Evolutionary conservation across 805 yeast species (phyloP), one percentile per base, ranked within the genome.

Genomic region (Metschnikowia continentalis): DNA sequence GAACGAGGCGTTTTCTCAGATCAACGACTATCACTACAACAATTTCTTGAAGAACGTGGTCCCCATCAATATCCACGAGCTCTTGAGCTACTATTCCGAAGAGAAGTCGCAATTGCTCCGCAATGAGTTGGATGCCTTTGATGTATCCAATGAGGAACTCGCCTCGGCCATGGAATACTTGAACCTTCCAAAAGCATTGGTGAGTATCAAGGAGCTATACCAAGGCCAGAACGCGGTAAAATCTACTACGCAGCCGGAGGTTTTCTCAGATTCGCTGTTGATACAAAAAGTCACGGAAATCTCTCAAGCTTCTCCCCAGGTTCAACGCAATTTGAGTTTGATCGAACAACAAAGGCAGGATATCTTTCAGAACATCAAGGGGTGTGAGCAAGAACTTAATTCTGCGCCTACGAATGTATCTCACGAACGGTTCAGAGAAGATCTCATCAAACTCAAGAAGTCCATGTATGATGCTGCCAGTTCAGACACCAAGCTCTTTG

Each of bases 41-140:
- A 85, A 83, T 54, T 74, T 92, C 42, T 89, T 89, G 66, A 85
- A 79, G 45, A 85, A 84, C 54, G 87, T 92, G 19, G 82, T 94
- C 5, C 98, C 98, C 2, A 74, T 90, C 62, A 80, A 83, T 33
- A 90, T 92, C 17, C 96, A 90, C 62, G 96, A 92, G 67, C 82
- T 87, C 59, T 80, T 89, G 48, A 88, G 96, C 54, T 74, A 84
- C 55, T 94, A 94, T 65, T 86, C 96, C 0, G 99, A 92, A 64
- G 90, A 88, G 63, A 87, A 89, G 66, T 92, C 96, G 0, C 82
- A 79, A 55, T 68, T 88, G 35, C 67, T 90, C 42, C 78, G 98
- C 60, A 76, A 72, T 40, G 90, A 89, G 61, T 76, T 83, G 42
- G 97, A 91, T 53, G 77, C 77, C 53, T 78, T 82, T 20, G 91